Evolutionary conservation across 2,329 filamentous ascomycete genomes (phyloP).

Genomic region (Phialophora verrucosa): DNA sequence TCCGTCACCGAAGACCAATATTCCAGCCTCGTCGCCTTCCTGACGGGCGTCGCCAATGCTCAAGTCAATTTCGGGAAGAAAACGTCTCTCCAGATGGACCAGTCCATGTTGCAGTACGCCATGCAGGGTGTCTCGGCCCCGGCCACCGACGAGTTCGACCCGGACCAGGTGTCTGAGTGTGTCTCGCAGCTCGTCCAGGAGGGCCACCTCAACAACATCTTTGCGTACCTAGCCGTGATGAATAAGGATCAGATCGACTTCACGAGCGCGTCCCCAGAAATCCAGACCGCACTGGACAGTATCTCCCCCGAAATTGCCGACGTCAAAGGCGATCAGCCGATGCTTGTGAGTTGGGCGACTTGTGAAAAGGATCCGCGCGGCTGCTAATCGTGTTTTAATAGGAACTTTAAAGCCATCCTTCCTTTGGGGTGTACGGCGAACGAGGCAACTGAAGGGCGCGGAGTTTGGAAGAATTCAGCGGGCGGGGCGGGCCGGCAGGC

Average conservation of each 20-base stretch:
- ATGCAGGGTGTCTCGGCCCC: not conserved
- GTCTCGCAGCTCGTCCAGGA: not conserved
- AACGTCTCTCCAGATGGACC: not conserved
- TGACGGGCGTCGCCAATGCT: not conserved
- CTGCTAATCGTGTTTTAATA: not conserved
- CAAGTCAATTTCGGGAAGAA: not conserved
- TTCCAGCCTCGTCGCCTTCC: not conserved
- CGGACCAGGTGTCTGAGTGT: not conserved
- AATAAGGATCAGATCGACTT: not conserved
- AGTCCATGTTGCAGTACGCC: not conserved
- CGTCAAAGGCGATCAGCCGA: not conserved
- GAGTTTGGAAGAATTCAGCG: not conserved
- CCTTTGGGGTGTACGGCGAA: no score
- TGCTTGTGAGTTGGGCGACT: not conserved
- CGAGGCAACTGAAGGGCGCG: not conserved
- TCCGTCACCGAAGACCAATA: not conserved
- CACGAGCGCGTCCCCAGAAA: not conserved
- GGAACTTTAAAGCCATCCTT: not conserved
- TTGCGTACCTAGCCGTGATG: not conserved
- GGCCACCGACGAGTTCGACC: not conserved
- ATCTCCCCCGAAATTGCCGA: not conserved
- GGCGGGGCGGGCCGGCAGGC: no score
- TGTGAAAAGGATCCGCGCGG: not conserved
- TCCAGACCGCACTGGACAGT: not conserved
- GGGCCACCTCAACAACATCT: not conserved